A percentile compares a stretch with the other conserved stretches of the same genome.
Evolutionary conservation across 1,284 basidiomycete genomes (phyloP).

Genomic region (Ceratobasidium sp.): DNA sequence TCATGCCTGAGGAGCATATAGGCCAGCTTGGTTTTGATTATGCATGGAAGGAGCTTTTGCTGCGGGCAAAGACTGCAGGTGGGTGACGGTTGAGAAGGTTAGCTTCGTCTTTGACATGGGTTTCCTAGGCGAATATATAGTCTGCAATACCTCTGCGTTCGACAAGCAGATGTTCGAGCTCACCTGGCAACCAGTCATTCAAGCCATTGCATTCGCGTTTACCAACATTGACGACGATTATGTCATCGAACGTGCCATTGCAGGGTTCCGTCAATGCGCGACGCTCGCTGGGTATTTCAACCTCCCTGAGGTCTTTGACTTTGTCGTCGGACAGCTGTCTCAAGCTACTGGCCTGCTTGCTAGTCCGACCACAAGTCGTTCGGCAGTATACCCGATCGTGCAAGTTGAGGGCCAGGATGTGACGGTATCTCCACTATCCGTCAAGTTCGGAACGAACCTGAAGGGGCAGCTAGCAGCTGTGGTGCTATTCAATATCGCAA

Average conservation of each 20-base stretch:
- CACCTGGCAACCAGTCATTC: conserved; percentile 92
- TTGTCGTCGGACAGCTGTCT: conserved; percentile 91
- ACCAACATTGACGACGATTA: conserved; percentile 97
- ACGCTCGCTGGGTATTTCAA: conserved; percentile 91
- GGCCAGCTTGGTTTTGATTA: conserved; percentile 99
- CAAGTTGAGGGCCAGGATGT: conserved; percentile 91
- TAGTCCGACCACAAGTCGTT: conserved; percentile 76
- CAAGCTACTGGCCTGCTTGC: conserved; percentile 87
- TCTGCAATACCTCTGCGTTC: conserved; percentile 83
- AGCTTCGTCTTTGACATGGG: conserved; percentile 40
- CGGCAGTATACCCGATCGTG: conserved; percentile 89
- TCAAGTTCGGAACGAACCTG: conserved; percentile 95
- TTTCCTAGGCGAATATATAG: conserved; percentile 76
- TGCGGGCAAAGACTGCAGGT: conserved; percentile 86
- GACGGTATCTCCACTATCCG: conserved; percentile 92
- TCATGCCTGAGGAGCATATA: conserved; percentile 98
- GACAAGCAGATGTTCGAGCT: conserved; percentile 94
- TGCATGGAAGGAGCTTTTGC: conserved; percentile 96
- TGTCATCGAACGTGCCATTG: conserved; percentile 93
- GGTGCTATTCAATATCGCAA: conserved; percentile 97
- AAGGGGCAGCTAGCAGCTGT: conserved; percentile 97
- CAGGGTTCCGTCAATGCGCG: conserved; percentile 96
- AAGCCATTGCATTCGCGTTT: conserved; percentile 92
- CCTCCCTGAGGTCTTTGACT: conserved; percentile 96
- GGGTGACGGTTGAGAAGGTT: conserved; percentile 49